Evolutionary conservation across 2,329 filamentous ascomycete species (phyloP).

Genomic region (Monosporascus sp.): DNA sequence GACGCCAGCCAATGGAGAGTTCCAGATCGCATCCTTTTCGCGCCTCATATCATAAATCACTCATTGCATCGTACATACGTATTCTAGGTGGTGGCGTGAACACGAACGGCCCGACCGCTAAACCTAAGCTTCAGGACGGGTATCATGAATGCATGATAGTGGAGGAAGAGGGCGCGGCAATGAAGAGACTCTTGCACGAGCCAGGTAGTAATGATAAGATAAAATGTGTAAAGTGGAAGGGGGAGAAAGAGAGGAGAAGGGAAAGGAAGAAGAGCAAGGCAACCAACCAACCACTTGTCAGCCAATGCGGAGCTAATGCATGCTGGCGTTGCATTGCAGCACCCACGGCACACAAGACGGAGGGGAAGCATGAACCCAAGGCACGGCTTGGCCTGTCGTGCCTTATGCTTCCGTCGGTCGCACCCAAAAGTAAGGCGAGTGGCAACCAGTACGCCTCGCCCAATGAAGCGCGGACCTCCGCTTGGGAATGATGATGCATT

Average conservation of each 20-base stretch:
- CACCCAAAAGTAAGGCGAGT: conserved; percentile 26
- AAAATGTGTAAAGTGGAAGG: neutral
- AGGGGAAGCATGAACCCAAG: neutral
- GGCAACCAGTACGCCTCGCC: conserved; percentile 16
- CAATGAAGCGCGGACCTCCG: conserved; percentile 16
- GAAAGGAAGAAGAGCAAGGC: conserved; percentile 5
- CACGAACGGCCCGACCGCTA: too few relatives aligned
- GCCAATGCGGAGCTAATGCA: conserved; percentile 14
- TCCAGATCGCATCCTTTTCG: too few relatives aligned
- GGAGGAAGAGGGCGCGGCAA: too few relatives aligned
- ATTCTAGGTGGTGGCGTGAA: too few relatives aligned
- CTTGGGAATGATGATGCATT: too few relatives aligned
- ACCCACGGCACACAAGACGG: conserved; percentile 16
- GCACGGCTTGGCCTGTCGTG: conserved; percentile 8
- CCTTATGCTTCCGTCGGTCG: conserved; percentile 14
- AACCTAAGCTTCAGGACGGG: too few relatives aligned
- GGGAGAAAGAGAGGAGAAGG: neutral
- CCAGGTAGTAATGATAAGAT: neutral
- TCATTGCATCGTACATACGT: too few relatives aligned
- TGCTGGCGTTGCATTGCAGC: conserved; percentile 9
- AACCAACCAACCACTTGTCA: conserved; percentile 12
- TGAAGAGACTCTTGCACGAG: too few relatives aligned
- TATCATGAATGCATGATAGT: too few relatives aligned
- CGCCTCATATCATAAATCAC: too few relatives aligned
- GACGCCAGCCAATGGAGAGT: too few relatives aligned